phyloP scores from a whole-genome alignment of 2,329 filamentous ascomycete species.

The Furcasterigmium sp. region DNA sequence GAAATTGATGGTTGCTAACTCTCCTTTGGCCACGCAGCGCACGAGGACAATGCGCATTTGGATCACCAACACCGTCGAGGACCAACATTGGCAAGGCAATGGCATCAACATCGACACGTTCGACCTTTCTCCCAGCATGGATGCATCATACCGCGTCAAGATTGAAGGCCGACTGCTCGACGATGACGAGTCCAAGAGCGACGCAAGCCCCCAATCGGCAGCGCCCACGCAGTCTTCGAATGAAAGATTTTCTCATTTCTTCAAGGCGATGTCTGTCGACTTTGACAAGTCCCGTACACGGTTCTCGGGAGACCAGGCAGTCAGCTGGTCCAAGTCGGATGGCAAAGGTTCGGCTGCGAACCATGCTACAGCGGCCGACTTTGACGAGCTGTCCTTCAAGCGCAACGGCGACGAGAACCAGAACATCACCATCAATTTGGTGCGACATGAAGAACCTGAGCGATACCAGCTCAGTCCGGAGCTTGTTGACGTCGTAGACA shows the following conservation, averaged over 20 bases:
- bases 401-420: constrained; percentile 87
- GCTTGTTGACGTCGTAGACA: constrained; percentile 80
- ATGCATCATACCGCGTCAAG: constrained; percentile 82
- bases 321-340: constrained; percentile 81
- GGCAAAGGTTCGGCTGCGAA: constrained; percentile 33
- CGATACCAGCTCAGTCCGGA: constrained; percentile 74
- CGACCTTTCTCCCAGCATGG: constrained; percentile 72
- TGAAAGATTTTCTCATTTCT: constrained; percentile 69
- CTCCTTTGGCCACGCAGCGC: too few species aligned
- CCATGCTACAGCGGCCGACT: constrained; percentile 50
- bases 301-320: constrained; percentile 48
- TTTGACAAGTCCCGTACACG: constrained; percentile 59
- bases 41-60: constrained; percentile 85
- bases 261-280: constrained; percentile 72
- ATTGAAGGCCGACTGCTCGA: constrained; percentile 84
- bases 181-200: constrained; percentile 38
- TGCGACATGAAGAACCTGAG: constrained; percentile 79
- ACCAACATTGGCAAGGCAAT: constrained; percentile 85
- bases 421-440: constrained; percentile 84
- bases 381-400: constrained; percentile 89
- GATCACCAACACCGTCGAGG: constrained; percentile 91
- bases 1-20: constrained; percentile 11
- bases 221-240: constrained; percentile 19
- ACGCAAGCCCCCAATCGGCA: constrained; percentile 9
- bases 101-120: constrained; percentile 68